phyloP scores from a whole-genome alignment of 2,329 filamentous ascomycete genomes.

The Colletotrichum sp. region DNA sequence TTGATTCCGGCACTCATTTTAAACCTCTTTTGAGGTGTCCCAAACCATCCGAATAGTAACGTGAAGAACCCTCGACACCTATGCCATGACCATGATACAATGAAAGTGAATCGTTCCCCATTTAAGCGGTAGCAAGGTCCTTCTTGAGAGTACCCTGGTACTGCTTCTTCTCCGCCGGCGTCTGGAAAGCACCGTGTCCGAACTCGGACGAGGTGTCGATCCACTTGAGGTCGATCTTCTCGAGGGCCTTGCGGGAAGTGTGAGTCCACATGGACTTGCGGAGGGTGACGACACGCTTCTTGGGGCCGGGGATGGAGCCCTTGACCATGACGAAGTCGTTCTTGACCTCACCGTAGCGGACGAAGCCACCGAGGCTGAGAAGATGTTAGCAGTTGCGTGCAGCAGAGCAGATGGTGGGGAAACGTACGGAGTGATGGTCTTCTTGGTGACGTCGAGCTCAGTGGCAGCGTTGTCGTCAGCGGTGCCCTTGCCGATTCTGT shows the following conservation, averaged over 20 bases:
- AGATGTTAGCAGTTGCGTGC: slow-evolving; percentile 35
- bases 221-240: slow-evolving; percentile 99
- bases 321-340: slow-evolving; percentile 99
- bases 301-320: slow-evolving; percentile 95
- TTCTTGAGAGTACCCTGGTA: slow-evolving; percentile 99
- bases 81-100: slow-evolving; percentile 55
- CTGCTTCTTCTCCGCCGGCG: slow-evolving; percentile 94
- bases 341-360: slow-evolving; percentile 98
- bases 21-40: slow-evolving; percentile 19
- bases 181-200: slow-evolving; percentile 99
- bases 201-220: slow-evolving; percentile 99
- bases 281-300: slow-evolving; percentile 99
- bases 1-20: slow-evolving; percentile 24
- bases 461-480: slow-evolving; percentile 94
- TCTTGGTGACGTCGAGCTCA: slow-evolving; percentile 97
- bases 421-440: slow-evolving; percentile 98
- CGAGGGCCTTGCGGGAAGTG: slow-evolving; percentile 92
- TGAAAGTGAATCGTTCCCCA: slow-evolving; percentile 36
- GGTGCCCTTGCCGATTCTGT: slow-evolving; percentile 93
- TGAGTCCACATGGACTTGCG: slow-evolving; percentile 99
- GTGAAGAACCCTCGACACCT: slow-evolving; percentile 57
- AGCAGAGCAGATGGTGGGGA: neutral
- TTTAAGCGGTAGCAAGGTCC: slow-evolving; percentile 68
- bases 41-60: slow-evolving; percentile 24
- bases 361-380: slow-evolving; percentile 93